Conservation (phyloP, 1,284 basidiomycete species). For the Rhodotorula sp. region DNA sequence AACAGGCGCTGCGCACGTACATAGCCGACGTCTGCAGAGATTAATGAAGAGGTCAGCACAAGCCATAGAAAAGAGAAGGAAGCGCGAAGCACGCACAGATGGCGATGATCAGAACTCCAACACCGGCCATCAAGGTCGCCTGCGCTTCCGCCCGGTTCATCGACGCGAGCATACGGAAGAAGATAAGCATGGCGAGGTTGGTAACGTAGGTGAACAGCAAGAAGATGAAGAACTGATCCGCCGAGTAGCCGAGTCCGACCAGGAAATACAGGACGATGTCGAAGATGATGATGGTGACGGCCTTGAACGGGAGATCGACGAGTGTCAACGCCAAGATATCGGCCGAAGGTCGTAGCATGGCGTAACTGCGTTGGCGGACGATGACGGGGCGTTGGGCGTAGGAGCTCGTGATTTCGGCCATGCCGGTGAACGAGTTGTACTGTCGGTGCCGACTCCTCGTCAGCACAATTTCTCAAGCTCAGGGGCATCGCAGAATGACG, state of each 20-base stretch:
- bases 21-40: background rate
- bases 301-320: conserved; percentile 55
- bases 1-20: background rate
- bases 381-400: conserved; percentile 55
- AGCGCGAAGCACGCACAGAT: conserved; percentile 45
- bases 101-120: conserved; percentile 53
- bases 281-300: conserved; percentile 39
- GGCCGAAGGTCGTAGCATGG: conserved; percentile 54
- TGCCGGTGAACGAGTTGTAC: conserved; percentile 53
- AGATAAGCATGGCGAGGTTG: conserved; percentile 52
- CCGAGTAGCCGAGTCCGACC: conserved; percentile 52
- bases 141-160: conserved; percentile 47
- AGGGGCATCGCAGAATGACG: background rate
- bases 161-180: conserved; percentile 56
- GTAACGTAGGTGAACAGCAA: conserved; percentile 50
- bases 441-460: background rate
- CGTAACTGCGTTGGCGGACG: conserved; percentile 48
- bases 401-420: conserved; percentile 62
- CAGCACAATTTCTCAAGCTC: too few species aligned
- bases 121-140: conserved; percentile 36
- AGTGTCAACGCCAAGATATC: conserved; percentile 54
- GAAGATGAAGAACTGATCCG: conserved; percentile 50
- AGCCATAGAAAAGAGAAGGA: background rate
- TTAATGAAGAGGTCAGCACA: background rate
- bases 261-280: conserved; percentile 53